Base-by-base conservation (phyloP, 192 early-diverging fungal genomes). In the Obelidium mucronatum region DNA sequence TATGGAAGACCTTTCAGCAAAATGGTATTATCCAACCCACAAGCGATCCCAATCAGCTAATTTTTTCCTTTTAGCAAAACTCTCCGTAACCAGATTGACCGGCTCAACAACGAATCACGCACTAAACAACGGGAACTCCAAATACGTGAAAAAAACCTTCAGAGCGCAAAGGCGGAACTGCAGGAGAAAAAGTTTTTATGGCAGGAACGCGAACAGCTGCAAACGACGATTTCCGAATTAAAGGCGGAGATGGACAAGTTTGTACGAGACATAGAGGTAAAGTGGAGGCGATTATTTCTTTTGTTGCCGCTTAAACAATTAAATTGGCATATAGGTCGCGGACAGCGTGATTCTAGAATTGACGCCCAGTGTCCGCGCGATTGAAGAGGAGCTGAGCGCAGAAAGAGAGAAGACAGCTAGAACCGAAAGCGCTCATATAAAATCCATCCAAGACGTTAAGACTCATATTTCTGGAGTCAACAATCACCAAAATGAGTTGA, bases 81-180 rank as follows among this genome's bases (percentile, higher is more conserved):
- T 35, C 15, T 92, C 13, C 80, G 89, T 17, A 83, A 83, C 22
- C 83, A 90, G 51, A 82, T 93, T 3, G 81, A 87, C 11, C 76
- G 85, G 24, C 65, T 87, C 64, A 83, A 82, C 33, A 79, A 75
- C 13, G 90, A 93, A 52, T 76, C 72, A 40, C 66, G 84, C 26
- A 62, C 65, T n/a, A 85, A 86, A 65, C 91, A 92, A 73, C 81
- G 82, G 51, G 88, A 88, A 51, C 64, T 89, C 51, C 61, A 78
- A 44, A 52, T 35, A 26, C 63, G 54, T 22, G 79, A 84, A 28
- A 78, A 75, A 1, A 24, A 63, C 33, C 63, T 89, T 62, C 59
- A 82, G 66, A 51, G 79, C 78, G 48, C 82, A 56, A 54, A 75
- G 65, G 2, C 79, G 72, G 58, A 80, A 69, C 34, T 82, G 0